A percentile compares a stretch with the other conserved stretches of the same genome.
These are phyloP conservation scores for Camelina neglecta DNA, from an alignment of 345 rosid species.

Conservation along the genomic window DNA sequence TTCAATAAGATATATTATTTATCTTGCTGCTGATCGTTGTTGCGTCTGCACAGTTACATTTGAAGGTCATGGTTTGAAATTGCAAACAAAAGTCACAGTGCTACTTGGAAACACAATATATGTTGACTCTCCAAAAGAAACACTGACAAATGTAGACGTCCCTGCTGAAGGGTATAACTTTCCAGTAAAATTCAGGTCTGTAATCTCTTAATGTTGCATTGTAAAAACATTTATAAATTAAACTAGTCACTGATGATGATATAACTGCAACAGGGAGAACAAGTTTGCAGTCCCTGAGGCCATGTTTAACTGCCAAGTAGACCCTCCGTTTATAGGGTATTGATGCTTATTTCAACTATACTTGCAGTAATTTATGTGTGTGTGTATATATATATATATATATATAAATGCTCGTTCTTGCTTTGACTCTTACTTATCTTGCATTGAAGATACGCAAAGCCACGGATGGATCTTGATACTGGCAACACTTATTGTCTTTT, in stretches of 20 bases:
- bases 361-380: background rate
- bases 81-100: slow-evolving; percentile 73
- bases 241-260: slow-evolving; percentile 14
- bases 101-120: slow-evolving; percentile 57
- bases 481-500: slow-evolving; percentile 71
- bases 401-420: background rate
- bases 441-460: slow-evolving; percentile 77
- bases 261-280: slow-evolving; percentile 51
- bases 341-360: slow-evolving; percentile 30
- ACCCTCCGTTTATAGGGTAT: slow-evolving; percentile 87
- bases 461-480: slow-evolving; percentile 65
- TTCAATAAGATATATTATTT: slow-evolving; percentile 14
- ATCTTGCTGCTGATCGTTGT: slow-evolving; percentile 35
- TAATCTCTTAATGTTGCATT: slow-evolving; percentile 3
- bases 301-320: slow-evolving; percentile 67
- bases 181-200: slow-evolving; percentile 77
- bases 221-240: background rate
- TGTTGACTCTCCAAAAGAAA: slow-evolving; percentile 75
- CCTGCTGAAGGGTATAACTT: slow-evolving; percentile 77
- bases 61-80: slow-evolving; percentile 58
- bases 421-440: slow-evolving; percentile 18
- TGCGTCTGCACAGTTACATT: slow-evolving; percentile 61
- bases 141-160: slow-evolving; percentile 74
- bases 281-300: slow-evolving; percentile 46
- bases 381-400: background rate